Evolutionary conservation across 352 stramenopile species (phyloP), one percentile per base, ranked within the genome.

Genomic region (Globisporangium sylvaticum): DNA sequence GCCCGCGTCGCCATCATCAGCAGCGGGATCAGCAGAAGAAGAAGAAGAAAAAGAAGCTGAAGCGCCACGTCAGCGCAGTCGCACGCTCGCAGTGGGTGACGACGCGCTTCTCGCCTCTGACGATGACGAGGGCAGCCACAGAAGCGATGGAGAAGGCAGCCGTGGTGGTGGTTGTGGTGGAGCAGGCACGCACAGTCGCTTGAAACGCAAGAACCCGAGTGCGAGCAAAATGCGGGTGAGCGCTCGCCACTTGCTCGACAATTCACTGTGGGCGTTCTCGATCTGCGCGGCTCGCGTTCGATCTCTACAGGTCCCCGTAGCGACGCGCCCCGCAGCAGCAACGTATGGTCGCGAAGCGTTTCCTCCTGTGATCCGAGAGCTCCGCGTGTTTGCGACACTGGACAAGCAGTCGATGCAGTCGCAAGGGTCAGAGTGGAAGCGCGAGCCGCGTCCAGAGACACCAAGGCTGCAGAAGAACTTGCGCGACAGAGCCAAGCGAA

Each of bases 381-480:
- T 91, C n/a, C 71, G 79, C 5, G 75, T 91, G 34, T 91, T 89
- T 66, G 78, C 76, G 0, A 70, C 67, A 25, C 52, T 91, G 4
- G 79, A 87, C 68, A 86, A 82, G 58, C 79, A 84, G 59, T 64
- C 78, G 24, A 68, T 69, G 44, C 83, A 91, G 62, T 84, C 81
- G 1, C 75, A 67, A 22, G 79, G 79, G 0, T 88, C 83, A 0
- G 68, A 58, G 3, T 89, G 83, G 83, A 87, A 82, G 58, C 72
- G 81, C 25, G 79, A 89, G 22, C 42, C 68, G 20, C 74, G 44
- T 22, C 25, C 44, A 1, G 62, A 56, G 32, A 67, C 58, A 9
- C 39, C 55, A 6, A 64, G 15, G n/a, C 15, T 32, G 14, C 55
- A 69, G 9, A 62, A 42, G 53, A 63, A 56, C n/a, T 3, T 42